These are phyloP conservation scores for Fraxinus ornus DNA, from an alignment of 305 asterid genomes.

Conservation along the genomic window DNA sequence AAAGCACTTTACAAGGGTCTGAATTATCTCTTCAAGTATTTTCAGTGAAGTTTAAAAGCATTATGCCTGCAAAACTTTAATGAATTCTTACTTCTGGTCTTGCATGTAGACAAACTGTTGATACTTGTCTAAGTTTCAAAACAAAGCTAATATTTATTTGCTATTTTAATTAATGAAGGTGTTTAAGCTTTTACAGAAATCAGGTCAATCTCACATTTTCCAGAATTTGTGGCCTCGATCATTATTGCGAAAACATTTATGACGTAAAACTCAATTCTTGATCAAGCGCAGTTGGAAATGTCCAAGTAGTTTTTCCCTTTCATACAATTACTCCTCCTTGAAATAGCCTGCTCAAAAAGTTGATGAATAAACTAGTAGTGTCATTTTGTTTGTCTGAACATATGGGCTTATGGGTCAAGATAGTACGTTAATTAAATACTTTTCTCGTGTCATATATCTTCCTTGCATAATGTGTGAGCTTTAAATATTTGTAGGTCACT, in stretches of 20 bases:
- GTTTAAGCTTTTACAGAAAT: not conserved
- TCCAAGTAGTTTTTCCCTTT: not conserved
- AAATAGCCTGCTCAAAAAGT: not conserved
- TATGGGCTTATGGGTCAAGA: not conserved
- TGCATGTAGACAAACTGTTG: not conserved
- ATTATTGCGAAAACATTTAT: not conserved
- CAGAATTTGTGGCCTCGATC: not conserved
- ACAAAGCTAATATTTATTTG: not conserved
- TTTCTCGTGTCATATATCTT: not conserved
- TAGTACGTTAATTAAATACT: not conserved
- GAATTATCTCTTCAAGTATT: not conserved
- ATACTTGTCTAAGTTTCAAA: not conserved
- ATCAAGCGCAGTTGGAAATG: not conserved
- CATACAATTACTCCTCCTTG: not conserved
- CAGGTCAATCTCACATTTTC: not conserved
- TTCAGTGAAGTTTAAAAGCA: not conserved
- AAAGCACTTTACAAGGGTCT: not conserved
- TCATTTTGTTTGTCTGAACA: not conserved
- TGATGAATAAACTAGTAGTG: not conserved
- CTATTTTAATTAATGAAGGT: not conserved
- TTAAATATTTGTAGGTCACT: not conserved
- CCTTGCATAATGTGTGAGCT: not conserved
- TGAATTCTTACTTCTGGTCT: not conserved
- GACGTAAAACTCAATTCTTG: not conserved
- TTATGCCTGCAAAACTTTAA: not conserved